Conservation (phyloP, 2,329 filamentous ascomycete species). For the Bretziella fagacearum region DNA sequence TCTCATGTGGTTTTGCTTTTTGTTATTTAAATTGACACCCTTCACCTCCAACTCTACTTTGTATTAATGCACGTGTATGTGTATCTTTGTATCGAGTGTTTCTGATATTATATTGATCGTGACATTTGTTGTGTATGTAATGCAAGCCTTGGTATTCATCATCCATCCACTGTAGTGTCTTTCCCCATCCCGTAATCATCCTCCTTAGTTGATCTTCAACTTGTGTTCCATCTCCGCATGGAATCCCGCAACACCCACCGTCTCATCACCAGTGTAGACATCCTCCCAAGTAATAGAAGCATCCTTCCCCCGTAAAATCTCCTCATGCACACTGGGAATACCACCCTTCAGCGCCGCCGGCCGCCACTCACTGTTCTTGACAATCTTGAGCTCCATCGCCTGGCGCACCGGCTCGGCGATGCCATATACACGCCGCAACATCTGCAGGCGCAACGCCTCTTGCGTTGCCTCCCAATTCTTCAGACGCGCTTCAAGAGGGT, state of each 20-base stretch:
- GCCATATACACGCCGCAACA: conserved; percentile 72
- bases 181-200: background rate
- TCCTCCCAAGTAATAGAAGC: conserved; percentile 79
- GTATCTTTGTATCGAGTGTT: no score
- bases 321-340: conserved; percentile 60
- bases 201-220: conserved; percentile 47
- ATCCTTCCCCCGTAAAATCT: conserved; percentile 71
- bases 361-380: conserved; percentile 61
- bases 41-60: background rate
- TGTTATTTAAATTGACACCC: background rate
- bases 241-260: conserved; percentile 51
- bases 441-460: conserved; percentile 73
- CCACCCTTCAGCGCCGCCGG: conserved; percentile 48
- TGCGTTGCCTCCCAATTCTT: conserved; percentile 82
- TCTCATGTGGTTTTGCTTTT: background rate
- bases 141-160: background rate
- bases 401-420: conserved; percentile 83
- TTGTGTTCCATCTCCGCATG: conserved; percentile 91
- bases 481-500: conserved; percentile 85
- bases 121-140: background rate
- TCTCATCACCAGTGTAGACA: conserved; percentile 67
- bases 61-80: no score
- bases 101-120: background rate
- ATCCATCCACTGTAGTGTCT: background rate
- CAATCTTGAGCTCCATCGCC: conserved; percentile 89